Evolutionary conservation across 139 green algal species (phyloP), one percentile per base, ranked within the genome.

Genomic region (Gonium pectorale): DNA sequence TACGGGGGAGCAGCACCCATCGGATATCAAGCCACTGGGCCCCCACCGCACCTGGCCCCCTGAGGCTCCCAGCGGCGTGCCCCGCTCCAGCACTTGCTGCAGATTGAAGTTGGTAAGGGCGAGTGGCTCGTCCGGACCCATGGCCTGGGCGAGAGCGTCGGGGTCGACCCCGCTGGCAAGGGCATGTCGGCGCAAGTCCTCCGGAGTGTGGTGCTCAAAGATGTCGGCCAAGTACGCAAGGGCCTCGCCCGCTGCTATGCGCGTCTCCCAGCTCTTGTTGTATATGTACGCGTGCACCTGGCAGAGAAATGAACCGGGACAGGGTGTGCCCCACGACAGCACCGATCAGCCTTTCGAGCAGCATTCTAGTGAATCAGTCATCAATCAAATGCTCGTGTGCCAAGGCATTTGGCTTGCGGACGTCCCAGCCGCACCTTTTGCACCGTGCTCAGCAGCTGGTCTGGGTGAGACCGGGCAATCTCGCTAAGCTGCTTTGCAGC

Each of bases 401-500:
- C n/a, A n/a, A n/a, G n/a, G n/a, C n/a, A n/a, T n/a, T n/a, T n/a
- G n/a, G n/a, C n/a, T n/a, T n/a, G n/a, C n/a, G n/a, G n/a, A n/a
- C n/a, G n/a, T n/a, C n/a, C 33, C 21, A 37, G 26, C 17, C 88
- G 11, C 59, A 98, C 92, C 88, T 95, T 94, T 5, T 87, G 81
- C 40, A 96, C 77, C 2, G 98, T 90, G 6, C 90, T 87, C 4
- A 90, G 90, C 35, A 98, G 83, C 89, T 98, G 95, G 24, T 88
- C 68, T 0, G 94, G 95, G 85, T 98, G 95, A 0, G 86, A 56
- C 5, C 86, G 74, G 3, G 93, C 94, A 26, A 98, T 94, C 46
- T 94, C 93, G 6, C 88, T 89, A n/a, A 98, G 93, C 79, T 98
- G 95, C 29, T 92, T 72, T 7, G 90, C 94, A 21, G 96, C 96